Evolutionary conservation across 2,329 filamentous ascomycete genomes (phyloP).

Genomic region (Neodidymelliopsis sp.): DNA sequence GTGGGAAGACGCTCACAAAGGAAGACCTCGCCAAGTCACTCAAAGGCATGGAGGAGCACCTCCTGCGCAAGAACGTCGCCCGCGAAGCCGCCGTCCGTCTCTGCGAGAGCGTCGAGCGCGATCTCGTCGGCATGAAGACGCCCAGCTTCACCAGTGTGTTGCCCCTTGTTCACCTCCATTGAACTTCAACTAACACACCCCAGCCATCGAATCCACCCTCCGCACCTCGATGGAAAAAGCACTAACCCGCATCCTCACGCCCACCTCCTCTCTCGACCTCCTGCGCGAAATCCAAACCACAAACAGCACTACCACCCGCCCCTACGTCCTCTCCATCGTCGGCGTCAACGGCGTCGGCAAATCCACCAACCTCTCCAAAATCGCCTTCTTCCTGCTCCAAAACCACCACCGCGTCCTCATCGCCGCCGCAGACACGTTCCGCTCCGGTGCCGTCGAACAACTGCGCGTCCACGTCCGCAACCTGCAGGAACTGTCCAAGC

Average conservation of each 20-base stretch:
- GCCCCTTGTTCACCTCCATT: not conserved
- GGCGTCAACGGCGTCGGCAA: constrained; percentile 99
- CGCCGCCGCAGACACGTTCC: constrained; percentile 94
- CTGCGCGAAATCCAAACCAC: constrained; percentile 85
- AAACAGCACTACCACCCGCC: constrained; percentile 72
- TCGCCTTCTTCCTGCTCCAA: constrained; percentile 96
- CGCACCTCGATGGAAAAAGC: constrained; percentile 90
- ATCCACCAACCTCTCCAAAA: constrained; percentile 96
- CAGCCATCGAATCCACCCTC: constrained; percentile 79
- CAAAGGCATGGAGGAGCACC: constrained; percentile 94
- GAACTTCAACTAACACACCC: constrained; percentile 19
- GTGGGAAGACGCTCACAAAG: constrained; percentile 89
- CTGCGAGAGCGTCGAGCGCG: constrained; percentile 89
- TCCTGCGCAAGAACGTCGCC: constrained; percentile 94
- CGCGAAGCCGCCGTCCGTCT: constrained; percentile 90
- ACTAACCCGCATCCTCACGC: constrained; percentile 92
- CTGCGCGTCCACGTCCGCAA: constrained; percentile 94
- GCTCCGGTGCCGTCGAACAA: constrained; percentile 96
- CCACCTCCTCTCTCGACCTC: constrained; percentile 91
- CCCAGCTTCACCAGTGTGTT: constrained; percentile 79
- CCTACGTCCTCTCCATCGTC: constrained; percentile 97
- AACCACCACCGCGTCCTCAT: constrained; percentile 97
- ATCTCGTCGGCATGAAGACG: constrained; percentile 89
- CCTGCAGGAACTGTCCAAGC: constrained; percentile 82
- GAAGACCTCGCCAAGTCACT: constrained; percentile 90